phyloP scores from a whole-genome alignment of 2,329 filamentous ascomycete species.

The Graphilbum sp. region DNA sequence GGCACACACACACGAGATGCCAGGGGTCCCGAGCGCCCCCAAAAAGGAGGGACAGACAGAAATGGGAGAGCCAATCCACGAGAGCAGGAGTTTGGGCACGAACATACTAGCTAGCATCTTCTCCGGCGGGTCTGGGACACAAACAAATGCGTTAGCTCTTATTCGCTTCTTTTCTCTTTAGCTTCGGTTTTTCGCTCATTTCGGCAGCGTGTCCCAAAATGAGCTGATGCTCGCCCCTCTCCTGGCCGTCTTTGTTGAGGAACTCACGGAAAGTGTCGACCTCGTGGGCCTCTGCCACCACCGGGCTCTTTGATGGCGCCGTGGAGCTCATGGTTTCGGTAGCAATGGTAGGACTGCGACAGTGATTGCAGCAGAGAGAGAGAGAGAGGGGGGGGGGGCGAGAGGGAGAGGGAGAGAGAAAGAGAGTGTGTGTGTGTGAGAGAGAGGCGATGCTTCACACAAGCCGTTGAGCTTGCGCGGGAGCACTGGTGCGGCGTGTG shows the following conservation, averaged over 20 bases:
- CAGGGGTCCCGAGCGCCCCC: too few species aligned
- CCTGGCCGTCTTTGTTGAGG: neutral
- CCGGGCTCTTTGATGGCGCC: slow-evolving; percentile 28
- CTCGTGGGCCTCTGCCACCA: slow-evolving; percentile 60
- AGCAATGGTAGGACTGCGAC: neutral
- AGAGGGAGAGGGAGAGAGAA: neutral
- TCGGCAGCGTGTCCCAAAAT: neutral
- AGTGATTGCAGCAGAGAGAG: neutral
- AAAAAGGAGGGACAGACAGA: too few species aligned
- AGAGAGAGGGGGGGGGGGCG: neutral
- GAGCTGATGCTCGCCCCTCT: neutral
- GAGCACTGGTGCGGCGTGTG: too few species aligned
- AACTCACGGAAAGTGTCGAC: slow-evolving; percentile 56
- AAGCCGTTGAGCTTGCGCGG: too few species aligned
- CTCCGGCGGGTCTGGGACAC: slow-evolving; percentile 41
- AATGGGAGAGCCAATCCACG: too few species aligned
- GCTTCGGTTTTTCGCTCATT: neutral
- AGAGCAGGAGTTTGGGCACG: too few species aligned
- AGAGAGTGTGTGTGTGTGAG: neutral
- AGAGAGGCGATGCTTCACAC: too few species aligned
- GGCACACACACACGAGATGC: too few species aligned
- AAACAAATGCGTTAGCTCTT: slow-evolving; percentile 3
- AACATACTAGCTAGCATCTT: slow-evolving; percentile 53
- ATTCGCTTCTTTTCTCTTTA: neutral
- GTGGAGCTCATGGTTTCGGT: slow-evolving; percentile 12